A percentile compares a stretch with the other conserved stretches of the same genome.
phyloP scores from a whole-genome alignment of 1,139 yeast genomes.

The Suhomyces coccinellae region DNA sequence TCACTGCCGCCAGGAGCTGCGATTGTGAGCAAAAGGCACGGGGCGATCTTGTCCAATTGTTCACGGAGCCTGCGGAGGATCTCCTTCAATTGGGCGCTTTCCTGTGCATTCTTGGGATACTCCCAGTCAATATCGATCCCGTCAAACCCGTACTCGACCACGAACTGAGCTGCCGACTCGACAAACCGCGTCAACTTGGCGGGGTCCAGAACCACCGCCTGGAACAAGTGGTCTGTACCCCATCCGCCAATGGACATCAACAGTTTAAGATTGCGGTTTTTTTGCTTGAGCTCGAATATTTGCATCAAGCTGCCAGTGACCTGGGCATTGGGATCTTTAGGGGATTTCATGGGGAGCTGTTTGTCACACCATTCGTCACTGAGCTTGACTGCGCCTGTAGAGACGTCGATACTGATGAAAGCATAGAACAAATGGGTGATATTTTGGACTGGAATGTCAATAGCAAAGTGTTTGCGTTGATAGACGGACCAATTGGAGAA shows the following conservation, averaged over 20 bases:
- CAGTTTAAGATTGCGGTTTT: conserved; percentile 53
- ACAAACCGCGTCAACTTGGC: conserved; percentile 50
- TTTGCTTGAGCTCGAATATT: conserved; percentile 49
- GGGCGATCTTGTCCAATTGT: conserved; percentile 32
- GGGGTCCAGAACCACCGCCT: conserved; percentile 40
- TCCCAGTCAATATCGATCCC: conserved; percentile 98
- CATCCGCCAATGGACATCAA: conserved; percentile 88
- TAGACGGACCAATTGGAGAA: conserved; percentile 74
- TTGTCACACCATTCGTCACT: conserved; percentile 73
- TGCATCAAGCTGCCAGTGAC: conserved; percentile 58
- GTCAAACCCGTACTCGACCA: conserved; percentile 67
- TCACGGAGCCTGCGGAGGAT: conserved; percentile 46
- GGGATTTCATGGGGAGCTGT: conserved; percentile 40
- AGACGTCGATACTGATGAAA: conserved; percentile 59
- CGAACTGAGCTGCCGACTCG: conserved; percentile 44
- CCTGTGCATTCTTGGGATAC: conserved; percentile 56
- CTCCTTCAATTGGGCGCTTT: conserved; percentile 47
- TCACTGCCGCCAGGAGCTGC: conserved; percentile 75
- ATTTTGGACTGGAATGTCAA: conserved; percentile 57
- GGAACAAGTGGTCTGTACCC: conserved; percentile 61
- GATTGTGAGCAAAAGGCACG: conserved; percentile 50
- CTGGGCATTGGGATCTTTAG: conserved; percentile 17
- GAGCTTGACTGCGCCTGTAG: conserved; percentile 53
- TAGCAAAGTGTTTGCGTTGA: conserved; percentile 58
- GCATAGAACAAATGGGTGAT: conserved; percentile 78